These are phyloP conservation scores for Hypholoma sublateritium DNA, from an alignment of 768 basidiomycete genomes.

Conservation along the genomic window DNA sequence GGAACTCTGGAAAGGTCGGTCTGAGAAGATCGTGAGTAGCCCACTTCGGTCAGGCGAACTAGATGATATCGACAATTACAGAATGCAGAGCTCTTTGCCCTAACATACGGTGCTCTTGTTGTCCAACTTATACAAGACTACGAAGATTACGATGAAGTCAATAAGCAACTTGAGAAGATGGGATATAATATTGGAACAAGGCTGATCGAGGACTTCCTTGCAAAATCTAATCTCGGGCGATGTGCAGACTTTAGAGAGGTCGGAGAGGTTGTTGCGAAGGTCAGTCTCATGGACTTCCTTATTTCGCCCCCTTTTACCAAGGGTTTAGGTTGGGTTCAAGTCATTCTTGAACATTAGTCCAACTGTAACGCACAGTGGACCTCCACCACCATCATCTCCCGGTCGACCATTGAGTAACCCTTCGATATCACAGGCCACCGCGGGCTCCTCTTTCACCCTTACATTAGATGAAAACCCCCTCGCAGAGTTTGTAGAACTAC, in stretches of 20 bases:
- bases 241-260: slow-evolving; percentile 94
- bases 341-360: slow-evolving; percentile 94
- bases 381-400: slow-evolving; percentile 51
- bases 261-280: slow-evolving; percentile 95
- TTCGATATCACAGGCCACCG: slow-evolving; percentile 38
- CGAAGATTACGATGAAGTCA: slow-evolving; percentile 93
- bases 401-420: slow-evolving; percentile 41
- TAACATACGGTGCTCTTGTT: slow-evolving; percentile 97
- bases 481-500: slow-evolving; percentile 95
- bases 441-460: slow-evolving; percentile 72
- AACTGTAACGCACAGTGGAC: slow-evolving; percentile 64
- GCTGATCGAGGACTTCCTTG: slow-evolving; percentile 96
- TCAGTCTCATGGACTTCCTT: slow-evolving; percentile 30
- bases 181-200: slow-evolving; percentile 97
- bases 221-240: slow-evolving; percentile 86
- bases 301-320: not conserved
- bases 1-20: slow-evolving; percentile 91
- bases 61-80: slow-evolving; percentile 34
- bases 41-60: not conserved
- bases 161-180: slow-evolving; percentile 98
- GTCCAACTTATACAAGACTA: slow-evolving; percentile 99
- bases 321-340: slow-evolving; percentile 91
- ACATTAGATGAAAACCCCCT: slow-evolving; percentile 95
- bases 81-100: slow-evolving; percentile 96
- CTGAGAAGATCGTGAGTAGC: slow-evolving; percentile 87